These are phyloP conservation scores for Kwoniella newhampshirensis DNA, from an alignment of 768 basidiomycete species.

Conservation along the genomic window DNA sequence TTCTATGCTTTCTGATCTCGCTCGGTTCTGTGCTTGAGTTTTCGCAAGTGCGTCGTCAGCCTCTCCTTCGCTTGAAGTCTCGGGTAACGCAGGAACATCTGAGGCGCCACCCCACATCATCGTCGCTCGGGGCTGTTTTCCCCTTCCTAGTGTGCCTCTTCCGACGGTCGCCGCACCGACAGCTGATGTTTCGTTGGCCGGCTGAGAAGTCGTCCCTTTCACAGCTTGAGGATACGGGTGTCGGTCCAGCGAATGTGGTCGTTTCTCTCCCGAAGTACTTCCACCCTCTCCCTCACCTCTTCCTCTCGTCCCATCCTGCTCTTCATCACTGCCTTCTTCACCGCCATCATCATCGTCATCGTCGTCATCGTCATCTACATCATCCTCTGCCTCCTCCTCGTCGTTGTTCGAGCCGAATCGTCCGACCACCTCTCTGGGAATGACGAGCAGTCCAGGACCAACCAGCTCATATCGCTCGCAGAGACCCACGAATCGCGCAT, in stretches of 20 bases:
- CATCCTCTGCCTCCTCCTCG: constrained; percentile 31
- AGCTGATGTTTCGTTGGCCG: background rate
- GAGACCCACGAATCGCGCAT: constrained; percentile 83
- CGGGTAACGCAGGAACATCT: constrained; percentile 11
- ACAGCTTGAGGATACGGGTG: background rate
- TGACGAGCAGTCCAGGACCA: constrained; percentile 73
- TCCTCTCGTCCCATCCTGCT: constrained; percentile 7
- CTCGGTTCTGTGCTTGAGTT: constrained; percentile 4
- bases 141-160: constrained; percentile 32
- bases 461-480: constrained; percentile 78
- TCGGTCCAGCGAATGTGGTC: constrained; percentile 33
- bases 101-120: constrained; percentile 36
- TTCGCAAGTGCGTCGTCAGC: background rate
- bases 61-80: background rate
- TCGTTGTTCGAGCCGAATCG: background rate
- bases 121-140: constrained; percentile 39
- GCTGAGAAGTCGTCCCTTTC: background rate
- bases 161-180: constrained; percentile 9
- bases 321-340: constrained; percentile 23
- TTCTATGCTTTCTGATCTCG: constrained; percentile 23
- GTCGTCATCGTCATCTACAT: constrained; percentile 19
- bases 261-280: constrained; percentile 3
- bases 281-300: constrained; percentile 5
- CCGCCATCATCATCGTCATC: constrained; percentile 25
- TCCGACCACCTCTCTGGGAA: constrained; percentile 33